Conservation (phyloP, 208 protist genomes). For the Crithidia sp. region DNA sequence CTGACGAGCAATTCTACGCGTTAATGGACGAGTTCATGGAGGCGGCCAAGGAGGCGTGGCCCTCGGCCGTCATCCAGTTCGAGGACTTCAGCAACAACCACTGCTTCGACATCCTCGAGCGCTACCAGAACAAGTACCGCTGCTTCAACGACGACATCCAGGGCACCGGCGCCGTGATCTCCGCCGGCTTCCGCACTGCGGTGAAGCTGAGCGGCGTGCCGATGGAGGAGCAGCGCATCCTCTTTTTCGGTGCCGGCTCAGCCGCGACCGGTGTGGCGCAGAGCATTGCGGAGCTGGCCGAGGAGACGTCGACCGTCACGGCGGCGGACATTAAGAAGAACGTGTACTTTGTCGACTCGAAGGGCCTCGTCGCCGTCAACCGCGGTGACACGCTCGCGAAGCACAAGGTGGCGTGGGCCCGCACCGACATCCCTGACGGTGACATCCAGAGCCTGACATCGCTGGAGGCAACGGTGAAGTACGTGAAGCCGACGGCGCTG, state of each 20-base stretch:
- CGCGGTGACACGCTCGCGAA: constrained; percentile 79
- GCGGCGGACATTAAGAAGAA: constrained; percentile 76
- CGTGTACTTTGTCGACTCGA: constrained; percentile 93
- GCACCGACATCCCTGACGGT: constrained; percentile 76
- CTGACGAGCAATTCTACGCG: constrained; percentile 79
- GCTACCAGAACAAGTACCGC: constrained; percentile 90
- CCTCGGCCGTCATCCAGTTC: constrained; percentile 91
- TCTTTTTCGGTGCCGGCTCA: constrained; percentile 94
- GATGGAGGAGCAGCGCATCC: constrained; percentile 67
- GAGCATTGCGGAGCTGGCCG: constrained; percentile 86
- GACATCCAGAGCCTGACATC: constrained; percentile 62
- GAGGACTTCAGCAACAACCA: constrained; percentile 97
- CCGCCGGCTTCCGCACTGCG: constrained; percentile 91
- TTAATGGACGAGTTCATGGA: constrained; percentile 94
- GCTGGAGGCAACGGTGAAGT: constrained; percentile 69
- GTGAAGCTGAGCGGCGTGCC: constrained; percentile 58
- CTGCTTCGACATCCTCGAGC: constrained; percentile 94
- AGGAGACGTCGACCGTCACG: constrained; percentile 46
- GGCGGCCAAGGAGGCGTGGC: constrained; percentile 85
- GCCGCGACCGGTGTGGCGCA: constrained; percentile 95
- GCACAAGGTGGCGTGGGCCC: constrained; percentile 91
- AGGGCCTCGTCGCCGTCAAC: constrained; percentile 89
- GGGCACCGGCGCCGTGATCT: constrained; percentile 96
- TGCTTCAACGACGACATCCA: constrained; percentile 99
- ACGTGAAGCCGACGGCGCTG: constrained; percentile 95